Evolutionary conservation across 352 stramenopile species (phyloP), one percentile per base, ranked within the genome.

Genomic region (Pythium catenulatum): DNA sequence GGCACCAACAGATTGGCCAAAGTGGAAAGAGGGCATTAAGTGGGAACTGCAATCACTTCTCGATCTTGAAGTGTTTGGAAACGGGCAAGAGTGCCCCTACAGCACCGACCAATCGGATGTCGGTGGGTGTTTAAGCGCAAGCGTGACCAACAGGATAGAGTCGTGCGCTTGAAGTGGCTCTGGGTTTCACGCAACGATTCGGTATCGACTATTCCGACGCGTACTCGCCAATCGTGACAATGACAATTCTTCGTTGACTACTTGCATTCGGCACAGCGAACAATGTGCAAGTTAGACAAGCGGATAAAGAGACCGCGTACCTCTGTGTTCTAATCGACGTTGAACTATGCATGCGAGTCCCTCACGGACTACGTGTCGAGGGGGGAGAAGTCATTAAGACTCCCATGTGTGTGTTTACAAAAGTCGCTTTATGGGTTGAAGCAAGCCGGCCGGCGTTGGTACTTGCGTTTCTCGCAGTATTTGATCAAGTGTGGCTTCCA

Each of bases 141-240:
- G 54, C 9, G 66, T 43, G 39, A 72, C 39, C 66, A 79, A 61
- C 59, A n/a, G 30, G 76, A 63, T 4, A 77, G 59, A 32, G 43
- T 85, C 1, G 19, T 45, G 15, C 78, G 65, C 11, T 85, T 74
- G 52, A 85, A 85, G 78, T 85, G 1, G 78, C 78, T 36, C 50
- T 79, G 66, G 78, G 78, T 43, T 85, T 85, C 56, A 85, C 66
- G 25, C 68, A 85, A 32, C 23, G 50, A 45, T 78, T 73, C 43
- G 78, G 78, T 30, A 79, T 79, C n/a, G 78, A 85, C 39, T 85
- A 85, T 58, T 78, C 50, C 50, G 78, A 85, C 78, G 80, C 79
- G 79, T 85, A 85, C 27, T 85, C 68, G 68, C 78, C 78, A 39
- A 66, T 80, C 79, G 75, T 80, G 66, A 85, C 54, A 43, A 80